Conservation (phyloP, 176 grass and related monocot species). For the Carex pumila region DNA sequence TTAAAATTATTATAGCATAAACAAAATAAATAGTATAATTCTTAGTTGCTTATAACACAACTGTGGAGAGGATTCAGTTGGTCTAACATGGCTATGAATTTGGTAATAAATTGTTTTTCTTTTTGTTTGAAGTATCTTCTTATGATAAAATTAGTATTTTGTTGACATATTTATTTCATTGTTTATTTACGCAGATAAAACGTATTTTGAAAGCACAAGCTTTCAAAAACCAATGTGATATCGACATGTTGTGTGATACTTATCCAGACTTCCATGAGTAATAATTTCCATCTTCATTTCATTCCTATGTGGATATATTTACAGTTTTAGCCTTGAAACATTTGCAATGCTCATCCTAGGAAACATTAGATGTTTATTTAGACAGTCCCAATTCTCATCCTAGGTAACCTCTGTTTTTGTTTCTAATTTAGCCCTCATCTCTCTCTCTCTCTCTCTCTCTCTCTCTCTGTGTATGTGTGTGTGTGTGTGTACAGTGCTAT, state of each 20-base stretch:
- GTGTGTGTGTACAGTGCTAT: constrained; percentile 28
- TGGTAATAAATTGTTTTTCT: constrained; percentile 24
- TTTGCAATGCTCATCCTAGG: not conserved
- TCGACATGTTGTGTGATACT: constrained; percentile 30
- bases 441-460: not conserved
- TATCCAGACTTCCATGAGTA: not conserved
- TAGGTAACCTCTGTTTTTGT: not conserved
- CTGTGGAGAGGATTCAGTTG: constrained; percentile 36
- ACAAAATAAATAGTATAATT: too few relatives aligned
- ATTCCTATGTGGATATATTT: not conserved
- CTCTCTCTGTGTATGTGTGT: too few relatives aligned
- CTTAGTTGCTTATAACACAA: constrained; percentile 57
- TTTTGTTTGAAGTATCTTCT: not conserved
- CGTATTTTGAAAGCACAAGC: constrained; percentile 49
- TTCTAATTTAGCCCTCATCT: not conserved
- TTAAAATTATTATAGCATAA: too few relatives aligned
- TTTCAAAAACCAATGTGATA: constrained; percentile 37
- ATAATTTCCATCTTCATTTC: not conserved
- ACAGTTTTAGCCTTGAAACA: not conserved
- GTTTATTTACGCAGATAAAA: constrained; percentile 42
- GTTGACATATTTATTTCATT: constrained; percentile 7
- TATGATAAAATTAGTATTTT: not conserved
- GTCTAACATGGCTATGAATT: constrained; percentile 58
- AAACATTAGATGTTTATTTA: not conserved
- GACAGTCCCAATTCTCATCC: not conserved